Conservation (phyloP, 2,329 filamentous ascomycete genomes). For the Aspergillus tubingensis region DNA sequence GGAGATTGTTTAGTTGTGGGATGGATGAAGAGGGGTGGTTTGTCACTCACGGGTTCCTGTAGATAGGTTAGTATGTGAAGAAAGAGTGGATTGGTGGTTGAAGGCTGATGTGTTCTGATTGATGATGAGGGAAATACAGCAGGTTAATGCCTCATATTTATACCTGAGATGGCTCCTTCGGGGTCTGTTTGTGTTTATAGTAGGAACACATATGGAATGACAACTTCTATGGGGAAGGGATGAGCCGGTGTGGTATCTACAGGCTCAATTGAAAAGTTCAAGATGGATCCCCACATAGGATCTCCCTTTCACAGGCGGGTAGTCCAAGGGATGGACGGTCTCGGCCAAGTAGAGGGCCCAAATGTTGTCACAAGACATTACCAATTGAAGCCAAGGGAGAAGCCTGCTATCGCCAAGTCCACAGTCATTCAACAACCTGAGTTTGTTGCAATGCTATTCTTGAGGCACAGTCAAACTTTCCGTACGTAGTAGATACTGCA, state of each 20-base stretch:
- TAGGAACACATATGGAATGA: no score
- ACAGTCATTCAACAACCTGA: not conserved
- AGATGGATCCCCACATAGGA: no score
- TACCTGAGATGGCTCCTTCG: not conserved
- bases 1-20: not conserved
- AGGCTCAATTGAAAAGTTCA: no score
- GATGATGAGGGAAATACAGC: not conserved
- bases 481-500: not conserved
- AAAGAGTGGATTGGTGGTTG: not conserved
- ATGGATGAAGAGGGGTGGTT: not conserved
- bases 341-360: no score
- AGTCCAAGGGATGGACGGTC: no score
- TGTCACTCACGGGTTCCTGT: not conserved
- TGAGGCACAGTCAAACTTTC: not conserved
- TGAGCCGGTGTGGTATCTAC: no score
- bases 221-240: no score
- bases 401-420: no score
- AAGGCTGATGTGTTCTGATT: not conserved
- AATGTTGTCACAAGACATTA: no score
- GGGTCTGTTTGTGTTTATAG: no score
- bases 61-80: slow-evolving; percentile 7
- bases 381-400: no score
- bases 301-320: no score
- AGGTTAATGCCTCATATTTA: not conserved
- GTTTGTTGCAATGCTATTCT: not conserved